Base-by-base conservation (phyloP, 2,329 filamentous ascomycete genomes). In the Atkinsonella hypoxylon region DNA sequence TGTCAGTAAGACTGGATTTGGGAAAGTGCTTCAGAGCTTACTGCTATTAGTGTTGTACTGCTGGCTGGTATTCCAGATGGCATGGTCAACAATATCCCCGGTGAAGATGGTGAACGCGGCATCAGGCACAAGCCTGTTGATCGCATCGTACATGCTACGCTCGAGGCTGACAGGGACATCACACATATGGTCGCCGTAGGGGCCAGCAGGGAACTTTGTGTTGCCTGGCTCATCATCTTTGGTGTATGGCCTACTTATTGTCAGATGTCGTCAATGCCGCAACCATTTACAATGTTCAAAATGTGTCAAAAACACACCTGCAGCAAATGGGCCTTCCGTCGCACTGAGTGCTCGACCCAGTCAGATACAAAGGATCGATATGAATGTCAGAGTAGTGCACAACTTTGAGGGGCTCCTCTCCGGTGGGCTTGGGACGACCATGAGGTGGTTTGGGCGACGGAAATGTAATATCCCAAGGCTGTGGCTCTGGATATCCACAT, bases 341-440 rank as follows among this genome's bases (percentile, higher is more conserved):
- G 62, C 79, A 82, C 53, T 78, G 68, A 20, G 73, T 69, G 57
- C 70, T 79, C 7, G 75, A 68, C 0, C 78, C 79, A 2, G 69
- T 62, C 22, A 70, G 69, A 59, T 82, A 82, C 11, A 70, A 66
- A 6, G 70, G 72, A 54, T 82, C 78, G 49, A 82, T 65, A 52
- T 82, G 79, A 41, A 79, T 77, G 55, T 82, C 79, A 12, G 75
- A 79, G 60, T 77, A 76, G 57, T 82, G 79, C 22, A 80, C 75
- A 4, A 82, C 67, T 55, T 75, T 72, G 55, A 80, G 59, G 6
- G 76, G 73, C 5, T 64, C 56, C 59, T 70, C 61, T 3, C 71
- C 69, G 48, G 72, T 76, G 2, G 73, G 64, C 1, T 50, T 41
- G 15, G 71, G 68, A 13, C 72, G 67, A 13, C 52, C 57, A 15